A percentile compares a stretch with the other conserved stretches of the same genome.
Evolutionary conservation across 108 stramenopile genomes (phyloP).

Genomic region (Fistulifera solaris): DNA sequence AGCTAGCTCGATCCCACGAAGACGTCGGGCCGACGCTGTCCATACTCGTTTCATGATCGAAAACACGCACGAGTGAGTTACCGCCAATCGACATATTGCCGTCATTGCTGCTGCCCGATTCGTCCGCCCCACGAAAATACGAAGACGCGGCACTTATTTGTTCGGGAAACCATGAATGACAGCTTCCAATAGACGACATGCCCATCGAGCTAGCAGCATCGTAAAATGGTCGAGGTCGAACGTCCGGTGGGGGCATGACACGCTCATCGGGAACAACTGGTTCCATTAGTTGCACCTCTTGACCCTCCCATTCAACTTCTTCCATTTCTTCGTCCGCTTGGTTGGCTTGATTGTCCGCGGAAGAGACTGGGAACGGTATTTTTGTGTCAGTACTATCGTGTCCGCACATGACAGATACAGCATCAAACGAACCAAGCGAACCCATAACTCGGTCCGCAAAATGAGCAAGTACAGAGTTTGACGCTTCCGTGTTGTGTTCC

Average conservation of each 20-base stretch:
- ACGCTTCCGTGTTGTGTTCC: neutral
- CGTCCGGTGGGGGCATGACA: constrained; percentile 11
- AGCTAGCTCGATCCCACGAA: constrained; percentile 12
- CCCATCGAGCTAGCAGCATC: constrained; percentile 7
- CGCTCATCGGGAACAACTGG: constrained; percentile 10
- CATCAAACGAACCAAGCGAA: constrained; percentile 12
- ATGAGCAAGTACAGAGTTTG: constrained; percentile 20
- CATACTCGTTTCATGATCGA: constrained; percentile 5
- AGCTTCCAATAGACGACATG: constrained; percentile 11
- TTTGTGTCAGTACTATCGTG: neutral
- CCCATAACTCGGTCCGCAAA: constrained; percentile 24
- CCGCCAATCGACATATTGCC: constrained; percentile 11
- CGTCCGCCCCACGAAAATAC: neutral
- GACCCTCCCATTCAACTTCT: constrained; percentile 13
- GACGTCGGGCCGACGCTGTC: neutral
- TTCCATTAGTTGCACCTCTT: constrained; percentile 16
- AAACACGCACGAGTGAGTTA: constrained; percentile 5
- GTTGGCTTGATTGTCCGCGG: neutral
- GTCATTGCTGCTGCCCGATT: neutral
- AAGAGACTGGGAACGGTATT: neutral
- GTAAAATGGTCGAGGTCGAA: constrained; percentile 1
- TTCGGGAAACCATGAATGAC: constrained; percentile 9
- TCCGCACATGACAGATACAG: constrained; percentile 9
- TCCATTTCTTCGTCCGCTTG: constrained; percentile 8
- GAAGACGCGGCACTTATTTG: constrained; percentile 7